These are phyloP conservation scores for Erigeron philadelphicus DNA, from an alignment of 140 eudicot species.

Conservation along the genomic window DNA sequence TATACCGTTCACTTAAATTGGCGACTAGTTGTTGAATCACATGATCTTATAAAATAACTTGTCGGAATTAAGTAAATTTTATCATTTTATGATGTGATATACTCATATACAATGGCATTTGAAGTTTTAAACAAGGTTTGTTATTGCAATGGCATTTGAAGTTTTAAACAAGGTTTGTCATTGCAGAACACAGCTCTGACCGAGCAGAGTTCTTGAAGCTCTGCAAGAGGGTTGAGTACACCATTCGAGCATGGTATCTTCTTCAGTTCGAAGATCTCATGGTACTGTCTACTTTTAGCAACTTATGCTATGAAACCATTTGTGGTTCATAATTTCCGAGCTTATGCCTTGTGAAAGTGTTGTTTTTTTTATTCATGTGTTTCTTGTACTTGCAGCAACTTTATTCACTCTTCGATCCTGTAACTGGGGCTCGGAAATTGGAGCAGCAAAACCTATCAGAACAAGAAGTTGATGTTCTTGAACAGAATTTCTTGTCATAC, in stretches of 20 bases:
- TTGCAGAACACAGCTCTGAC: conserved; percentile 72
- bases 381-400: conserved; percentile 61
- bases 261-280: conserved; percentile 94
- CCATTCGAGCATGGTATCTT: conserved; percentile 93
- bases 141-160: too few species aligned
- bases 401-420: conserved; percentile 93
- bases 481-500: conserved; percentile 77
- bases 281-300: conserved; percentile 35
- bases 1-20: not conserved
- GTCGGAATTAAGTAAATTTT: not conserved
- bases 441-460: conserved; percentile 80
- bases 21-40: not conserved
- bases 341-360: not conserved
- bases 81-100: not conserved
- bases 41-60: not conserved
- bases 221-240: conserved; percentile 92
- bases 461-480: conserved; percentile 74
- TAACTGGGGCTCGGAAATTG: conserved; percentile 67
- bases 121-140: conserved; percentile 3
- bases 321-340: not conserved
- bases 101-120: too few species aligned
- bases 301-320: conserved; percentile 4
- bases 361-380: not conserved
- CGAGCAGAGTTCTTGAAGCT: conserved; percentile 84
- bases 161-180: conserved; percentile 4